Conservation (phyloP, 2,329 filamentous ascomycete genomes). For the Aspergillus fischeri region DNA sequence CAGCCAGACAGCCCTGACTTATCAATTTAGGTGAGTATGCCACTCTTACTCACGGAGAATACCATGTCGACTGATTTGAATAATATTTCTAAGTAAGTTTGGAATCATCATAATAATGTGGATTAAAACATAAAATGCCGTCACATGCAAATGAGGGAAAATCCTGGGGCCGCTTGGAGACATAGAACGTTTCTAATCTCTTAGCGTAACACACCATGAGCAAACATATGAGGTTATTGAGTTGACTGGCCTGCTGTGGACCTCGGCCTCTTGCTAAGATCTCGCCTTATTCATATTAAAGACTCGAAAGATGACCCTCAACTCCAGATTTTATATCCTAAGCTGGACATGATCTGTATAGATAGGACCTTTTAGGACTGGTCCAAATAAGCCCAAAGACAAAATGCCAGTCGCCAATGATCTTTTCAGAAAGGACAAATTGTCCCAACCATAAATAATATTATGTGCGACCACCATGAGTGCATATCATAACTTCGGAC, state of each 20-base stretch:
- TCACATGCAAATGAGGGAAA: background rate
- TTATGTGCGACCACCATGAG: background rate
- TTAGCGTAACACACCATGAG: background rate
- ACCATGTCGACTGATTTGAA: too few species aligned
- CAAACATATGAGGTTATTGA: background rate
- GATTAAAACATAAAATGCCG: background rate
- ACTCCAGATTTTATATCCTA: too few species aligned
- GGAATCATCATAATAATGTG: too few species aligned
- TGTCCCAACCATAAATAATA: background rate
- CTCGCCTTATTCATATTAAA: background rate
- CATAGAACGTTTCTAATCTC: background rate
- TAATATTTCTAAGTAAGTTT: background rate
- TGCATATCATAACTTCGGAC: background rate
- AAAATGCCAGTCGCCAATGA: background rate
- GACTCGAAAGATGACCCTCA: background rate
- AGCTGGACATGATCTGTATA: background rate
- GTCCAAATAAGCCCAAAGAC: background rate
- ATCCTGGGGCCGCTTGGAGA: background rate
- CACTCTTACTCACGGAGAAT: too few species aligned
- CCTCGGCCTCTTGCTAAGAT: background rate
- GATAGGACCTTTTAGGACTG: background rate
- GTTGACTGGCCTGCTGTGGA: background rate
- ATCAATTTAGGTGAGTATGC: background rate
- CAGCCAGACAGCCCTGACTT: background rate
- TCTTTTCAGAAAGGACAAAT: background rate